phyloP scores from a whole-genome alignment of 306 rosid species.

The Parietaria judaica region DNA sequence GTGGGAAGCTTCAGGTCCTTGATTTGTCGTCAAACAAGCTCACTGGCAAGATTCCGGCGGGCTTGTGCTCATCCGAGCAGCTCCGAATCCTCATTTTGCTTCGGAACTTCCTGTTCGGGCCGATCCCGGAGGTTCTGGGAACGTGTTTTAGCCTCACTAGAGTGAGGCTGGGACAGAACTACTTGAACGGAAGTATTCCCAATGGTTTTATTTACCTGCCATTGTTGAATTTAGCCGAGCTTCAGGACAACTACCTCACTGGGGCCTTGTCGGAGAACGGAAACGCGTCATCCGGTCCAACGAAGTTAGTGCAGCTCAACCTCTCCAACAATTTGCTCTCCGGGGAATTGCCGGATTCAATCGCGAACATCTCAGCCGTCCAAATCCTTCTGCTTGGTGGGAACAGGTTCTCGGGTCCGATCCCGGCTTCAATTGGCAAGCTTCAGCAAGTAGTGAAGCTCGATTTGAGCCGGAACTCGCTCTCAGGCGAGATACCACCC shows the following conservation, averaged over 20 bases:
- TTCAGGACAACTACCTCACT: conserved; percentile 62
- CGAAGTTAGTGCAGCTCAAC: conserved; percentile 47
- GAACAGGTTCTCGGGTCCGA: conserved; percentile 67
- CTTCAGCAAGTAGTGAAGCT: conserved; percentile 51
- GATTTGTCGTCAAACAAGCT: conserved; percentile 87
- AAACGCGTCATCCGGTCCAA: conserved; percentile 42
- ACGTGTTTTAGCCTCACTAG: conserved; percentile 59
- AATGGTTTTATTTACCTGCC: conserved; percentile 74
- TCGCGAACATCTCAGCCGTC: conserved; percentile 56
- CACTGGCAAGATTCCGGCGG: conserved; percentile 66
- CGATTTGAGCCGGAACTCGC: conserved; percentile 55
- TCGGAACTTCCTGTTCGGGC: conserved; percentile 73
- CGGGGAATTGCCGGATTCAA: conserved; percentile 56
- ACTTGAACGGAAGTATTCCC: conserved; percentile 78
- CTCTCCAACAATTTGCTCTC: conserved; percentile 67
- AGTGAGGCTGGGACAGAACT: conserved; percentile 65
- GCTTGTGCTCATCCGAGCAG: conserved; percentile 53
- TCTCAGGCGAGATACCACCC: conserved; percentile 53
- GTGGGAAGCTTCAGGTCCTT: conserved; percentile 55
- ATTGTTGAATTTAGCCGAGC: conserved; percentile 51
- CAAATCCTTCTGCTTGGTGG: conserved; percentile 57
- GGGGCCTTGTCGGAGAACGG: conserved; percentile 60
- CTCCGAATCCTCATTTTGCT: conserved; percentile 59
- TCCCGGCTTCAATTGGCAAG: conserved; percentile 63
- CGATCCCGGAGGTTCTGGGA: conserved; percentile 61